phyloP scores from a whole-genome alignment of 1,284 basidiomycete genomes.

The Rhodotorula sp. region DNA sequence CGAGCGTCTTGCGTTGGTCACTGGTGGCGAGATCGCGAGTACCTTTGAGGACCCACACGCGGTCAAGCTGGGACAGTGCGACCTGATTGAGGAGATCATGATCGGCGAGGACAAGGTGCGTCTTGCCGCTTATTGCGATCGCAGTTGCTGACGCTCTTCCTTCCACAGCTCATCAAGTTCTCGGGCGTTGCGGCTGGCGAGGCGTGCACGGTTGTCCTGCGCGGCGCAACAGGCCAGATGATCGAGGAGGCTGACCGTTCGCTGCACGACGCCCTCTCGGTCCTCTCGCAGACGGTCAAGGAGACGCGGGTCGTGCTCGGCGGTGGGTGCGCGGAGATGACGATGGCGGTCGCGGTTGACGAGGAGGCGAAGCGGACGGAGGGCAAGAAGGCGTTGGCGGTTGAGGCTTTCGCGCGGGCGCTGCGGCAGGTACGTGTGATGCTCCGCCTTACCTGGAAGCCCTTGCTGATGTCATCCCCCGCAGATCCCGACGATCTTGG shows the following conservation, averaged over 20 bases:
- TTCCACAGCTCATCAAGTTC: constrained; percentile 87
- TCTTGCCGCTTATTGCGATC: constrained; percentile 1
- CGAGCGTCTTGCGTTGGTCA: constrained; percentile 90
- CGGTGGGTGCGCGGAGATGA: constrained; percentile 96
- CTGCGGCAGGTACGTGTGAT: constrained; percentile 63
- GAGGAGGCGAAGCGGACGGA: constrained; percentile 78
- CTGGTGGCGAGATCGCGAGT: constrained; percentile 94
- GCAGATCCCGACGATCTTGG: constrained; percentile 87
- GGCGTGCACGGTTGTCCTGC: constrained; percentile 97
- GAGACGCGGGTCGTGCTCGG: constrained; percentile 93
- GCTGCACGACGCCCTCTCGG: constrained; percentile 93
- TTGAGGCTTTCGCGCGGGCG: constrained; percentile 85
- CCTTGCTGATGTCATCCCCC: no score
- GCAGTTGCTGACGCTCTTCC: not conserved
- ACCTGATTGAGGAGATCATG: constrained; percentile 97
- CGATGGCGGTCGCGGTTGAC: constrained; percentile 93
- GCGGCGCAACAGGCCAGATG: constrained; percentile 97
- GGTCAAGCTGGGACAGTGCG: constrained; percentile 90
- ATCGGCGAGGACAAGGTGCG: constrained; percentile 96
- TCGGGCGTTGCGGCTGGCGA: constrained; percentile 96
- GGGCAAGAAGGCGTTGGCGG: constrained; percentile 94
- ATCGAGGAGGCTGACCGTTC: constrained; percentile 98
- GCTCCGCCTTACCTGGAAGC: not conserved
- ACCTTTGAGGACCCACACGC: constrained; percentile 93
- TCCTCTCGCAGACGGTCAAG: constrained; percentile 95